Evolutionary conservation across 495 filamentous ascomycete species (phyloP).

Genomic region (Xylaria curta): DNA sequence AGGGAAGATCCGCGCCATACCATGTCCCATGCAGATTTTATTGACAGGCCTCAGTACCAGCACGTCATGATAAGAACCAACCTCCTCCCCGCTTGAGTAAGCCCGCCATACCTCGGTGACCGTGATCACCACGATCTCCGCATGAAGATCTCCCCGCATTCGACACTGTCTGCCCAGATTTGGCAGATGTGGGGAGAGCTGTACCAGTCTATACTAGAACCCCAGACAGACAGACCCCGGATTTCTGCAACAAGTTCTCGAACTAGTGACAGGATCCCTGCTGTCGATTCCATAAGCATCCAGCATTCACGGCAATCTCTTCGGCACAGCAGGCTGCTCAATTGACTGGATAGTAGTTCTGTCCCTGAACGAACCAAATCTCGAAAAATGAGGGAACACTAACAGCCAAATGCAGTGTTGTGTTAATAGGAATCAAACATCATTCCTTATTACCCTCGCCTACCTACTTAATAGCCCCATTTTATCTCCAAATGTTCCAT

Average conservation of each 20-base stretch:
- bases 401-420: no score
- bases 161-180: background rate
- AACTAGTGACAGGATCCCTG: background rate
- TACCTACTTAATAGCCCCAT: no score
- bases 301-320: background rate
- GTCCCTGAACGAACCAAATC: no score
- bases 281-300: background rate
- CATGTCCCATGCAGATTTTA: background rate
- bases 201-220: background rate
- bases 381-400: no score
- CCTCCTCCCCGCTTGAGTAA: background rate
- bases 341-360: background rate
- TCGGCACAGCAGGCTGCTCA: background rate
- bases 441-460: no score
- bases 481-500: no score
- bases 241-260: background rate
- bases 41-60: background rate
- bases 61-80: background rate
- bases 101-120: background rate
- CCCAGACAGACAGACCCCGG: conserved; percentile 12
- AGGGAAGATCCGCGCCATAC: background rate
- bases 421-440: no score
- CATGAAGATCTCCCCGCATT: conserved; percentile 16
- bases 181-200: conserved; percentile 2
- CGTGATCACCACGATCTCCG: background rate